Evolutionary conservation across 2,329 filamentous ascomycete genomes (phyloP), one percentile per base, ranked within the genome.

Genomic region (Claviceps purpurea): DNA sequence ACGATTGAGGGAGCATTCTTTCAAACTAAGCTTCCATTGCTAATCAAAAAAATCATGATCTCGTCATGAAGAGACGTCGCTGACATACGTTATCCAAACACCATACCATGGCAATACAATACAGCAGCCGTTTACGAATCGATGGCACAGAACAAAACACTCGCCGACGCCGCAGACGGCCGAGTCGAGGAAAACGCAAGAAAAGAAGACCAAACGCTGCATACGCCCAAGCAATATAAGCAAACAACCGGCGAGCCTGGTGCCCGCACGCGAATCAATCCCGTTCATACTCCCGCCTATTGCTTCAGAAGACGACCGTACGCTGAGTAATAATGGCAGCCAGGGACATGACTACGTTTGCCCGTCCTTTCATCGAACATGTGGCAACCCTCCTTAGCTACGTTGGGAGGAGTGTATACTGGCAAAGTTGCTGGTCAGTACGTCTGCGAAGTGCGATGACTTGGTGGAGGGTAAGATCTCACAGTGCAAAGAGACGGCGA

Each of bases 321-420:
- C 49, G 67, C 74, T 47, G 87, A 90, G 68, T 81, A 89, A 70
- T 87, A 87, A 54, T 80, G 77, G 62, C 79, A 83, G 61, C 86
- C 84, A 54, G 76, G 75, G 47, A 89, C 76, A 65, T 89, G 85
- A 58, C 75, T 84, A 53, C 77, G 80, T 66, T 82, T 82, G 50
- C 90, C 87, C 3, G 88, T 94, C 59, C 75, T 74, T 57, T 83
- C 78, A 61, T 91, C 79, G 66, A 91, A 96, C 62, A 91, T 81
- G 61, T 87, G 78, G 67, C 88, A 95, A 24, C 90, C 90, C 55
- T 81, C 79, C 54, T 79, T 85, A 40, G 88, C 88, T 40, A 91
- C 89, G 61, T 95, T 94, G 3, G 90, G 90, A 39, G 90, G 90
- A 14, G 87, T 91, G 64, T 93, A 93, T 55, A 94, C 74, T 81